Evolutionary conservation across 371 early-diverging fungal species (phyloP).

Genomic region (Lichtheimia ramosa): DNA sequence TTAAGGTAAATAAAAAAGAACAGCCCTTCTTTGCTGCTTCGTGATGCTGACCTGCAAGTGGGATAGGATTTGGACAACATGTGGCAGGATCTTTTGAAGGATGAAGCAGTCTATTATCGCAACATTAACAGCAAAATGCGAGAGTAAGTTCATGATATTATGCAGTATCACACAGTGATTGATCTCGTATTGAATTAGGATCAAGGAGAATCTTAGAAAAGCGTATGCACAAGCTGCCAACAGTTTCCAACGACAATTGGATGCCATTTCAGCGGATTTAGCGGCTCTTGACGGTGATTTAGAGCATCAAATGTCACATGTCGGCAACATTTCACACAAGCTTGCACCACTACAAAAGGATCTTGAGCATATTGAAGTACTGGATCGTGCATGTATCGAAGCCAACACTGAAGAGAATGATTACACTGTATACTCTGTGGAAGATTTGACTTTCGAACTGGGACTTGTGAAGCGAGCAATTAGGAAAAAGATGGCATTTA

Average conservation of each 20-base stretch:
- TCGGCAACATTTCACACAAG: slow-evolving; percentile 51
- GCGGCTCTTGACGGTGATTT: slow-evolving; percentile 72
- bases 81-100: slow-evolving; percentile 71
- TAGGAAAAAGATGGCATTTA: slow-evolving; percentile 85
- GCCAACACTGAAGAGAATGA: slow-evolving; percentile 94
- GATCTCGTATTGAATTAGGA: slow-evolving; percentile 32
- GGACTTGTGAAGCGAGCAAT: slow-evolving; percentile 76
- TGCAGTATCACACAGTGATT: not conserved
- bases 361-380: slow-evolving; percentile 56
- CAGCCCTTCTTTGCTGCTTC: too few species aligned
- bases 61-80: slow-evolving; percentile 72
- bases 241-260: slow-evolving; percentile 65
- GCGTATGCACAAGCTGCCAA: slow-evolving; percentile 82
- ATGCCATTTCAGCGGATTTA: slow-evolving; percentile 65
- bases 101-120: slow-evolving; percentile 80
- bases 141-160: slow-evolving; percentile 50
- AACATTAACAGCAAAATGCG: slow-evolving; percentile 79
- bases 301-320: slow-evolving; percentile 67
- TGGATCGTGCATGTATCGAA: slow-evolving; percentile 73
- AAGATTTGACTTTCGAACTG: slow-evolving; percentile 87
- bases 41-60: not conserved
- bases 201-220: slow-evolving; percentile 73
- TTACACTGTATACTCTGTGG: slow-evolving; percentile 86
- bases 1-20: slow-evolving; percentile 26
- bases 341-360: slow-evolving; percentile 11